Base-by-base conservation (phyloP, 2,329 filamentous ascomycete species). In the Metarhizium humberi region DNA sequence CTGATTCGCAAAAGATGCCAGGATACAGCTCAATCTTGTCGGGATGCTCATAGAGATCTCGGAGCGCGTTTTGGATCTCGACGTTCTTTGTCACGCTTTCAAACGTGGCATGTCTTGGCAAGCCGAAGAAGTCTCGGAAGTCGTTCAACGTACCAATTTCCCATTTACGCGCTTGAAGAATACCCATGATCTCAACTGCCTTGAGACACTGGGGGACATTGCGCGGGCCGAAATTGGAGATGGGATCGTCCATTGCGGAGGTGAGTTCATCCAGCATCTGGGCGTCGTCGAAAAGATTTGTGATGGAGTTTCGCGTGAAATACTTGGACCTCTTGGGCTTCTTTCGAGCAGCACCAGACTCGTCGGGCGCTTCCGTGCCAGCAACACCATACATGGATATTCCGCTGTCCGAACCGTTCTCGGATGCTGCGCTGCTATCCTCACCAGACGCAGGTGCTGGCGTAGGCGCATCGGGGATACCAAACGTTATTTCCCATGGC, bases 11-110 rank as follows among this genome's bases (percentile, higher is more conserved):
- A 4, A 90, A 81, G 14, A 90, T 73, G 46, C 80, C 82, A 1
- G 82, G 80, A 63, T 86, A 86, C 43, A 85, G 69, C 56, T 86
- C 82, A 2, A 86, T 79, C 59, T 75, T 78, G 63, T 85, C 82
- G 0, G 81, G 80, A 59, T 82, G 76, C 18, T 79, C 79, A 59
- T 81, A 81, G n/a, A 85, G 70, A 46, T 74, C 67, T 6, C 60
- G 55, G 4, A 64, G 40, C 54, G 40, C 25, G 30, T 51, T 52
- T 14, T 42, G 6, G 34, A 54, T 38, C 43, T 46, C 40, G 25
- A 84, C 81, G 55, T 81, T 78, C 57, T 47, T 42, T 50, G 36
- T 52, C 0, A 51, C 30, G 49, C 42, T 50, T 6, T 82, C 79
- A 57, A 85, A 85, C 0, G 73, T 78, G 3, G 73, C 71, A 58